Evolutionary conservation across 2,329 filamentous ascomycete genomes (phyloP), one percentile per base, ranked within the genome.

Genomic region (Hymenoscyphus salicellus): DNA sequence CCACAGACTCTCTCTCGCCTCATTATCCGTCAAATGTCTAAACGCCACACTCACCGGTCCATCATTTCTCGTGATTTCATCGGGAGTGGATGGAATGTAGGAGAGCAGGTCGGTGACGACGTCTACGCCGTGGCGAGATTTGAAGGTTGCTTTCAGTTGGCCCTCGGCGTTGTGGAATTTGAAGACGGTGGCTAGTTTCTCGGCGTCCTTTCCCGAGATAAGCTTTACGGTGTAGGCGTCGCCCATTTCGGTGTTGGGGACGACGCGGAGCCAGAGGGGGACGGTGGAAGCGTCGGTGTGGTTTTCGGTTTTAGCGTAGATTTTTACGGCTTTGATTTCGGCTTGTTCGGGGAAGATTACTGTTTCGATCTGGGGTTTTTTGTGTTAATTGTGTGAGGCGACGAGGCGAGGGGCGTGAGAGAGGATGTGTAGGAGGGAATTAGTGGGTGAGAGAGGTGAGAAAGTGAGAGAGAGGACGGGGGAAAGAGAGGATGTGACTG

Each of bases 311-410:
- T 52, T 52, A 20, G 46, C 46, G 10, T 26, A 52, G 46, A 52
- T 52, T 14, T 52, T 52, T 10, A 28, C 20, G 20, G 46, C 10
- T 14, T 52, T 52, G 46, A 52, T 52, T 23, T 52, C 46, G 10
- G 46, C 46, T 52, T 52, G 46, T 23, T 52, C 46, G 46, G 46
- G 46, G 20, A 52, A 52, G 46, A 52, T 52, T 52, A 52, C 46
- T 26, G 46, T 52, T 23, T 52, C 46, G 20, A 26, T 23, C 46
- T 52, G 23, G 10, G 46, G 3, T 23, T 26, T 20, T 49, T 8
- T 20, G 7, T 0, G 10, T 52, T 26, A 52, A 20, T 52, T 52
- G 2, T 5, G 6, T 49, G 43, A 26, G 20, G 10, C 5, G 36
- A 14, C 0, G 36, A 17, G 2, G 36, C 14, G 36, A 2, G 11